phyloP scores from a whole-genome alignment of 2,329 filamentous ascomycete genomes.

The Ceratocystiopsis brevicomis region DNA sequence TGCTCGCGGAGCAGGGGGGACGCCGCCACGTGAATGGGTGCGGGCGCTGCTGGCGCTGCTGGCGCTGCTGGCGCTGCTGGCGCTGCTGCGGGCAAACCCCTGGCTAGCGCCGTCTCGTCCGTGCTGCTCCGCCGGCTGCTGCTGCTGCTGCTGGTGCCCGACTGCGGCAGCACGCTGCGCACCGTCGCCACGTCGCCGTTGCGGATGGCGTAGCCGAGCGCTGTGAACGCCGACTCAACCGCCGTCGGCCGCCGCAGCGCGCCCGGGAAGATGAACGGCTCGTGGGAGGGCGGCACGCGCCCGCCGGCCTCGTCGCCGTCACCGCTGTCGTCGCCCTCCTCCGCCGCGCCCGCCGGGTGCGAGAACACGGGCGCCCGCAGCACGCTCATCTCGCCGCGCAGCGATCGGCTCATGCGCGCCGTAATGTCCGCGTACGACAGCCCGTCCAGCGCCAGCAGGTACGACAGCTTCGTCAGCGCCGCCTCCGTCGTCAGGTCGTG shows the following conservation, averaged over 20 bases:
- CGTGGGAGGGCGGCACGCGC: conserved; percentile 20
- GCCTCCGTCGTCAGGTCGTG: conserved; percentile 81
- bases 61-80: no score
- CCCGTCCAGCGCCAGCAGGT: conserved; percentile 52
- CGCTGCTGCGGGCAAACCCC: conserved; percentile 21
- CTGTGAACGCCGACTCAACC: conserved; percentile 47
- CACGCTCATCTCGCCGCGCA: conserved; percentile 76
- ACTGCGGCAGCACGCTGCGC: conserved; percentile 35
- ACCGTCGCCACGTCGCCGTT: conserved; percentile 49
- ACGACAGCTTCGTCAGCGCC: conserved; percentile 77
- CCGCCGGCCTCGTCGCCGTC: conserved; percentile 12
- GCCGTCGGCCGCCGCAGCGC: conserved; percentile 21
- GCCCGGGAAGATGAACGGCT: background rate
- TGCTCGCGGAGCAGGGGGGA: background rate
- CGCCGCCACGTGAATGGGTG: no score
- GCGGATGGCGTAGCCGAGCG: conserved; percentile 62
- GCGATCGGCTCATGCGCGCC: conserved; percentile 49
- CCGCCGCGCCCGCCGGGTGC: conserved; percentile 39
- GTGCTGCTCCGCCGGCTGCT: no score
- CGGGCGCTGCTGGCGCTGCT: no score
- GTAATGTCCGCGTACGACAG: conserved; percentile 48
- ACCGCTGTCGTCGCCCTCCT: conserved; percentile 23
- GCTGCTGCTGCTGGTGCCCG: no score
- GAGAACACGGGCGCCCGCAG: conserved; percentile 53
- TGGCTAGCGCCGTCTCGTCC: conserved; percentile 16